Base-by-base conservation (phyloP, 768 basidiomycete species). In the Leccinum ochraceum region DNA sequence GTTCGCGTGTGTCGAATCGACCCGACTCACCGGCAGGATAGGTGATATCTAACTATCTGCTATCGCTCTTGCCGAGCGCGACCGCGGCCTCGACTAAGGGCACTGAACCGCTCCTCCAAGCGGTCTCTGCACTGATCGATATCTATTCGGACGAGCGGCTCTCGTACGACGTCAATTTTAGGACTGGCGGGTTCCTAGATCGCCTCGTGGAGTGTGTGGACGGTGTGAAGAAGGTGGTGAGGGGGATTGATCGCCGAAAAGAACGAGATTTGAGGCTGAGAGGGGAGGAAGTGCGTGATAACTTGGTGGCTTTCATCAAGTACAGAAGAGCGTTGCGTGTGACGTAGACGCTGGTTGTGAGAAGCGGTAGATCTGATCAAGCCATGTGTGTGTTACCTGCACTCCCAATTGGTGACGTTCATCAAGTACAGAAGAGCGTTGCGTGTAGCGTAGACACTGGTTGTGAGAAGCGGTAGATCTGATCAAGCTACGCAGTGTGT, bases 141-240 rank as follows among this genome's bases (percentile, higher is more conserved):
- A 92, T 96, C 55, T 98, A 90, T 72, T 92, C 94, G 4, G 95
- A 98, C 75, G 95, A 98, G 74, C 80, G 75, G 8, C 73, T 85
- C 57, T 81, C 88, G 0, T 94, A 91, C 69, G 95, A 98, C 70
- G 69, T 85, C 59, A 92, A 92, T 71, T 95, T 94, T 78, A 81
- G 85, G 48, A 76, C 86, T 58, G 84, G 84, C 0, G 71, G 75
- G 14, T 90, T 82, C 68, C 74, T 89, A 0, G 79, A 79, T 17
- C 77, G 75, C 54, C 80, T 94, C 6, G 76, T 74, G 14, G 80
- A 77, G n/a, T 82, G 84, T 55, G 78, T 89, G 10, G 88, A 87
- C 49, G 82, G 82, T 13, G 72, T 92, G 30, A 86, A 81, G 67
- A 84, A 83, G 64, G 81, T 79, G 4, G 85, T 91, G 52, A 83